Evolutionary conservation across 108 stramenopile genomes (phyloP).

Genomic region (Stephanodiscus minutulus): DNA sequence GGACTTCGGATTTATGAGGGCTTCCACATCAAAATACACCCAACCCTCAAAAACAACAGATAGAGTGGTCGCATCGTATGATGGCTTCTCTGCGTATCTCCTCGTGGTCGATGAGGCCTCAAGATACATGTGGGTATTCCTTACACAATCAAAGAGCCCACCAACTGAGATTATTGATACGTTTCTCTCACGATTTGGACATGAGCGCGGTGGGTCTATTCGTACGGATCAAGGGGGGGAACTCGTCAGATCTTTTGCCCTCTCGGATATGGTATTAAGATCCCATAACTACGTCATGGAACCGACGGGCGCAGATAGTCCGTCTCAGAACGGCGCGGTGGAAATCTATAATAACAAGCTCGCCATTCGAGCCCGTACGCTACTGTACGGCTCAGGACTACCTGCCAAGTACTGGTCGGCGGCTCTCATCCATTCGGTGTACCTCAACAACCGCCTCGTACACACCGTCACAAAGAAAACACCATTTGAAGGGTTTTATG

Average conservation of each 20-base stretch:
- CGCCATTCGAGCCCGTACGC: no score
- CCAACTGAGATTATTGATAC: background rate
- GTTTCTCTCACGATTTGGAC: background rate
- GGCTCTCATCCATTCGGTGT: no score
- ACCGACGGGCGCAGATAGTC: no score
- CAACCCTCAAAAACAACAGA: background rate
- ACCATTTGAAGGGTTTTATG: no score
- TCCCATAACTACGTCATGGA: no score
- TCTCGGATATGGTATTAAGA: no score
- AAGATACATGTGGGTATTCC: conserved; percentile 1
- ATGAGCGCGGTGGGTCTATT: background rate
- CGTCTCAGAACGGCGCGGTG: no score
- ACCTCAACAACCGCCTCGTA: no score
- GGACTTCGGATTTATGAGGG: conserved; percentile 6
- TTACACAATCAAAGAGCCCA: conserved; percentile 10
- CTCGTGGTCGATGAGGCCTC: background rate
- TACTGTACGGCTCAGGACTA: no score
- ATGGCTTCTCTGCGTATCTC: conserved; percentile 3
- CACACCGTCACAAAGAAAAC: no score
- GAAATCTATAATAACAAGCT: no score
- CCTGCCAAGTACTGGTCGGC: no score
- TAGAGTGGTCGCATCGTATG: conserved; percentile 3
- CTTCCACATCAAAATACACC: background rate
- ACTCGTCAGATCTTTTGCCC: background rate
- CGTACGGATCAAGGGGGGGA: conserved; percentile 9